phyloP scores from a whole-genome alignment of 148 eudicot genomes.

The Silene latifolia region DNA sequence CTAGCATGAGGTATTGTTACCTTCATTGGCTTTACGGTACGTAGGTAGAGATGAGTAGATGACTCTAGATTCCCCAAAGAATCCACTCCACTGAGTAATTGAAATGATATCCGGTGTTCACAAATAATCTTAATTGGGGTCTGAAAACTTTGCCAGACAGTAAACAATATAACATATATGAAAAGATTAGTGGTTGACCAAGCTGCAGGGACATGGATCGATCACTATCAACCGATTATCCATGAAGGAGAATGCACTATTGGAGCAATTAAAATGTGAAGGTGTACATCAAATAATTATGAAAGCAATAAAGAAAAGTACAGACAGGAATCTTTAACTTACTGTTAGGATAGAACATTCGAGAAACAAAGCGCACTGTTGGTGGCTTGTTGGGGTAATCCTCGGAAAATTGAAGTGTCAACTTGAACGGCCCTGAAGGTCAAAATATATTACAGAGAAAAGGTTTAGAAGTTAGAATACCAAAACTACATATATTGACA shows the following conservation, averaged over 20 bases:
- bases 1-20: background rate
- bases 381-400: slow-evolving; percentile 74
- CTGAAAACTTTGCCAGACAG: background rate
- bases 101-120: no score
- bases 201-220: no score
- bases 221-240: background rate
- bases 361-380: slow-evolving; percentile 58
- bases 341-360: slow-evolving; percentile 75
- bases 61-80: no score
- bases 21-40: background rate
- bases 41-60: background rate
- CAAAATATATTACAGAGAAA: slow-evolving; percentile 10
- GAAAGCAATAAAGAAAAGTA: background rate
- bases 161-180: no score
- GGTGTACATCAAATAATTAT: background rate
- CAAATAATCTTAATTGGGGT: background rate
- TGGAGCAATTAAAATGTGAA: background rate
- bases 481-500: background rate
- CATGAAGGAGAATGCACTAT: background rate
- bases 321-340: slow-evolving; percentile 21
- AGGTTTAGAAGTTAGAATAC: slow-evolving; percentile 11
- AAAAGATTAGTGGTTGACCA: no score
- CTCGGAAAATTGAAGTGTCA: slow-evolving; percentile 59
- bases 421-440: slow-evolving; percentile 60
- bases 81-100: background rate